Evolutionary conservation across 2,329 filamentous ascomycete genomes (phyloP).

Genomic region (Albifimbria verrucaria): DNA sequence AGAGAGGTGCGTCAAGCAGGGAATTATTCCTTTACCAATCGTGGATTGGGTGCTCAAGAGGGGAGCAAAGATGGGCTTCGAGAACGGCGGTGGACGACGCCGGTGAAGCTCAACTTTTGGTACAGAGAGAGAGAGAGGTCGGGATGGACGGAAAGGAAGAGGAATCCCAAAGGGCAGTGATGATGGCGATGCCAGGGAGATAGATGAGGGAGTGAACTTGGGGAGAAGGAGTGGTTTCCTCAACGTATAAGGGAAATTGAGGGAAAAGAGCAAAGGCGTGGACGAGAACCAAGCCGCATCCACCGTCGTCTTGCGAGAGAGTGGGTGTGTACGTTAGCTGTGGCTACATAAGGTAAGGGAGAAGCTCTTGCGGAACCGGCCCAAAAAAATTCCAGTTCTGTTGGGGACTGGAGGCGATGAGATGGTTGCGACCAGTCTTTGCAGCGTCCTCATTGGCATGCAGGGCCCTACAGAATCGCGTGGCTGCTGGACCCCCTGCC

Average conservation of each 20-base stretch:
- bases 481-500: neutral
- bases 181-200: neutral
- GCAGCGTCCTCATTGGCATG: neutral
- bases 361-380: neutral
- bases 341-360: slow-evolving; percentile 3
- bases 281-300: no score
- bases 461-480: neutral
- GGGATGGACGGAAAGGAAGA: neutral
- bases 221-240: neutral
- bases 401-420: neutral
- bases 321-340: neutral
- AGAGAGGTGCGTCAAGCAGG: neutral
- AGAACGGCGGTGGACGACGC: neutral
- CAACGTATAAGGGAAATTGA: neutral
- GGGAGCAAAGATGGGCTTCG: neutral
- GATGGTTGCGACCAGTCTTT: neutral
- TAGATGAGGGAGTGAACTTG: neutral
- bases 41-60: neutral
- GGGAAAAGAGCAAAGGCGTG: neutral
- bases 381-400: slow-evolving; percentile 3
- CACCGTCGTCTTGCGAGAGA: no score
- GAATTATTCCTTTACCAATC: neutral
- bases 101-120: neutral
- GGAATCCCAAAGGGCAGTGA: neutral
- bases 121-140: no score